Percentiles rank a stretch among this genome's conserved stretches.
These are phyloP conservation scores for Solanum clarkiae DNA, from an alignment of 257 asterid species.

Conservation along the genomic window DNA sequence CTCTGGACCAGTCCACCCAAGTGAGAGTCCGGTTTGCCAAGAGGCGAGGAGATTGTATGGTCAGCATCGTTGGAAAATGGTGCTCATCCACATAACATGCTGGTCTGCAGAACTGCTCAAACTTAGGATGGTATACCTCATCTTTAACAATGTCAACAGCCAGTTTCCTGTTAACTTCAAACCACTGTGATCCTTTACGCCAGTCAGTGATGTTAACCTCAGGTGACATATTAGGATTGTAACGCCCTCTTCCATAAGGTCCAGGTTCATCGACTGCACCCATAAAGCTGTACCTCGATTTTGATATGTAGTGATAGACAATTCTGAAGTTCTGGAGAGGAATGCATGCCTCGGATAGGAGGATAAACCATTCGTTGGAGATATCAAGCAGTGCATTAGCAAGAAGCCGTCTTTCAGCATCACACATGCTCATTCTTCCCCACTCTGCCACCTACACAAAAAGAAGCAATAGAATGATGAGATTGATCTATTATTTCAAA, in stretches of 20 bases:
- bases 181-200: slow-evolving; percentile 47
- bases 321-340: slow-evolving; percentile 21
- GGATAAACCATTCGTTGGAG: slow-evolving; percentile 37
- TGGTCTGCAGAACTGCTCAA: slow-evolving; percentile 30
- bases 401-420: slow-evolving; percentile 40
- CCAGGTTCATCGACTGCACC: slow-evolving; percentile 25
- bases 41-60: slow-evolving; percentile 43
- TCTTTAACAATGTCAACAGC: slow-evolving; percentile 29
- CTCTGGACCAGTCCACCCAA: slow-evolving; percentile 93
- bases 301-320: slow-evolving; percentile 23
- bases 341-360: slow-evolving; percentile 38
- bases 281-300: slow-evolving; percentile 30
- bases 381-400: slow-evolving; percentile 33
- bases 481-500: neutral
- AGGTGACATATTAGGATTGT: slow-evolving; percentile 21
- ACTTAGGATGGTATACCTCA: slow-evolving; percentile 18
- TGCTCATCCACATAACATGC: slow-evolving; percentile 38
- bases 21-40: slow-evolving; percentile 71
- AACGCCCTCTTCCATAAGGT: slow-evolving; percentile 33
- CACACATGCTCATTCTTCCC: slow-evolving; percentile 43
- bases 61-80: slow-evolving; percentile 54
- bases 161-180: slow-evolving; percentile 25
- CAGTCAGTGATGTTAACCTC: slow-evolving; percentile 21
- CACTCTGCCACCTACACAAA: slow-evolving; percentile 27
- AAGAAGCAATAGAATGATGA: neutral